These are phyloP conservation scores for Aristolochia fimbriata DNA, from an alignment of 164 flowering plant species.

Conservation along the genomic window DNA sequence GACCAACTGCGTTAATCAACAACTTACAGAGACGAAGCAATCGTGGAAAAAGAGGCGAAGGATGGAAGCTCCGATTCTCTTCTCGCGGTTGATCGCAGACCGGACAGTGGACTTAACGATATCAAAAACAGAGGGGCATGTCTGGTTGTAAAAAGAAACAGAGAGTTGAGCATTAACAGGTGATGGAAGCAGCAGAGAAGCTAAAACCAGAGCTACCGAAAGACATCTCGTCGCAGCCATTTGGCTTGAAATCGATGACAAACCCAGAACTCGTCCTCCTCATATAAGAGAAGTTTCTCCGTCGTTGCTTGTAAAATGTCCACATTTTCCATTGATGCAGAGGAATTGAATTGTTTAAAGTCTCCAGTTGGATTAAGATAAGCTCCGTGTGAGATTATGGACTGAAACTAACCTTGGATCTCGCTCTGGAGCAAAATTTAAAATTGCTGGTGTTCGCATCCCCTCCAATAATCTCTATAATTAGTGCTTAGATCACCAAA, in stretches of 20 bases:
- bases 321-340: neutral
- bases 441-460: neutral
- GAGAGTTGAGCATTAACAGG: constrained; percentile 16
- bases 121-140: constrained; percentile 23
- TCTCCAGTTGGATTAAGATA: constrained; percentile 1
- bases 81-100: constrained; percentile 24
- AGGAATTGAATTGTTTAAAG: neutral
- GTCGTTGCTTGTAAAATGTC: neutral
- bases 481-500: neutral
- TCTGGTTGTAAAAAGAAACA: constrained; percentile 13
- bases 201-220: constrained; percentile 2
- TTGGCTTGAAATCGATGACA: neutral
- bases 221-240: constrained; percentile 11
- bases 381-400: neutral
- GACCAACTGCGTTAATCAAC: neutral
- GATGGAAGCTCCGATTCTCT: constrained; percentile 41
- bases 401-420: neutral
- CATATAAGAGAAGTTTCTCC: neutral
- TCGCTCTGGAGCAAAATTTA: neutral
- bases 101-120: constrained; percentile 19
- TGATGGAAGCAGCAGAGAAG: neutral
- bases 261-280: neutral
- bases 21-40: constrained; percentile 38
- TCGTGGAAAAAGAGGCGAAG: constrained; percentile 42
- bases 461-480: neutral